phyloP scores from a whole-genome alignment of 805 yeast species.

The Huiozyma sinensis region DNA sequence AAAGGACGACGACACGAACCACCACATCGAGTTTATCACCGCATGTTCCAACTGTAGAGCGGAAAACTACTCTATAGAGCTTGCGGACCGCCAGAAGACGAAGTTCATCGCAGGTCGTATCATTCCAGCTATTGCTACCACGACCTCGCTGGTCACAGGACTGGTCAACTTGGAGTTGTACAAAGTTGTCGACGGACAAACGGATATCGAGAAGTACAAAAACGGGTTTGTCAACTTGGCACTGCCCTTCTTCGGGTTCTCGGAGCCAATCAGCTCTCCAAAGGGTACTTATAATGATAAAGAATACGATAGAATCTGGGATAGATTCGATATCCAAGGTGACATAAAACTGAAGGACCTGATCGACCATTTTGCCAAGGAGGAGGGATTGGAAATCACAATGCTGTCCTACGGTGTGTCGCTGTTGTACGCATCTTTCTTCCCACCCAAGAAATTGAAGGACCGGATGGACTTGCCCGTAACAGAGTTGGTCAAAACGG shows the following conservation, averaged over 20 bases:
- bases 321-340: conserved; percentile 73
- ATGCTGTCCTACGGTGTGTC: conserved; percentile 92
- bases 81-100: conserved; percentile 82
- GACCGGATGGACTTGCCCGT: conserved; percentile 62
- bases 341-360: conserved; percentile 67
- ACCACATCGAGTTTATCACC: conserved; percentile 90
- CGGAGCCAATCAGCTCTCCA: conserved; percentile 86
- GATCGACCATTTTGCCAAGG: conserved; percentile 60
- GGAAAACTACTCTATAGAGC: conserved; percentile 73
- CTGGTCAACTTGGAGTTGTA: conserved; percentile 83
- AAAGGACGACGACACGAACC: conserved; percentile 94
- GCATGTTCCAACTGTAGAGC: conserved; percentile 98
- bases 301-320: conserved; percentile 87
- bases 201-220: conserved; percentile 73
- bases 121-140: conserved; percentile 98
- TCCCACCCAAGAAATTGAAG: conserved; percentile 80
- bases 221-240: conserved; percentile 91
- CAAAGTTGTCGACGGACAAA: conserved; percentile 72
- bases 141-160: conserved; percentile 97
- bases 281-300: conserved; percentile 72
- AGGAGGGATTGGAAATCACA: conserved; percentile 78
- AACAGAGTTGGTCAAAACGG: conserved; percentile 69
- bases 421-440: conserved; percentile 82
- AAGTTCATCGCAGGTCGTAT: conserved; percentile 97
- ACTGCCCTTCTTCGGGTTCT: conserved; percentile 90